These are phyloP conservation scores for Mucor sp. DNA, from an alignment of 371 early-diverging fungal genomes.

Conservation along the genomic window DNA sequence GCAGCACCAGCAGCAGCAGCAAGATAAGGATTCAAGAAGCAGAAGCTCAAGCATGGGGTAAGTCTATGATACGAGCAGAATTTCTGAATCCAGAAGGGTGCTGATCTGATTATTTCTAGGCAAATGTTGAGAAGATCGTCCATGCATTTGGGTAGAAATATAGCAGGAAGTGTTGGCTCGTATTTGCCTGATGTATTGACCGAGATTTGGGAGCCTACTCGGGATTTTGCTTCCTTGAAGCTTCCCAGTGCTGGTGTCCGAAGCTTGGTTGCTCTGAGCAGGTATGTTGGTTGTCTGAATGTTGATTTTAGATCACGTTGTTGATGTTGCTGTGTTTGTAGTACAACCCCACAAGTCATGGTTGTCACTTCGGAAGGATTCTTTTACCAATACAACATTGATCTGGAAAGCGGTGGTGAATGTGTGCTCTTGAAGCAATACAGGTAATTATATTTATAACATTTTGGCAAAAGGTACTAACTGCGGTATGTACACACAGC, in stretches of 20 bases:
- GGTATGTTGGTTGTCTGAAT: constrained; percentile 34
- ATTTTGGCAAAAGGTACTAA: not conserved
- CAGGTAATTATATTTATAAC: constrained; percentile 4
- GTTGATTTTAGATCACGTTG: not conserved
- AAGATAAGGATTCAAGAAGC: constrained; percentile 11
- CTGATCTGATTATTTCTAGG: constrained; percentile 15
- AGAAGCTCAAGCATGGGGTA: constrained; percentile 39
- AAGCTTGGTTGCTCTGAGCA: constrained; percentile 82
- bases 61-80: not conserved
- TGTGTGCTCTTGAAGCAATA: constrained; percentile 83
- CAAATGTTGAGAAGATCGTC: constrained; percentile 63
- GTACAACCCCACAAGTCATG: constrained; percentile 81
- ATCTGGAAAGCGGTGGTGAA: constrained; percentile 90
- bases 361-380: constrained; percentile 92
- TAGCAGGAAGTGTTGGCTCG: constrained; percentile 80
- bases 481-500: not conserved
- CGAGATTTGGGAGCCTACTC: constrained; percentile 93
- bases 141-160: constrained; percentile 56
- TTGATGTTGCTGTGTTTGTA: constrained; percentile 12
- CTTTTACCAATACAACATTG: constrained; percentile 90
- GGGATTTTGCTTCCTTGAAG: constrained; percentile 93
- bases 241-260: constrained; percentile 81
- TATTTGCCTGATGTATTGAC: constrained; percentile 86
- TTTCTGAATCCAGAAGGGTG: not conserved
- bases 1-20: constrained; percentile 12